Evolutionary conservation across 768 basidiomycete genomes (phyloP).

Genomic region (Strobilomyces dryophilus): DNA sequence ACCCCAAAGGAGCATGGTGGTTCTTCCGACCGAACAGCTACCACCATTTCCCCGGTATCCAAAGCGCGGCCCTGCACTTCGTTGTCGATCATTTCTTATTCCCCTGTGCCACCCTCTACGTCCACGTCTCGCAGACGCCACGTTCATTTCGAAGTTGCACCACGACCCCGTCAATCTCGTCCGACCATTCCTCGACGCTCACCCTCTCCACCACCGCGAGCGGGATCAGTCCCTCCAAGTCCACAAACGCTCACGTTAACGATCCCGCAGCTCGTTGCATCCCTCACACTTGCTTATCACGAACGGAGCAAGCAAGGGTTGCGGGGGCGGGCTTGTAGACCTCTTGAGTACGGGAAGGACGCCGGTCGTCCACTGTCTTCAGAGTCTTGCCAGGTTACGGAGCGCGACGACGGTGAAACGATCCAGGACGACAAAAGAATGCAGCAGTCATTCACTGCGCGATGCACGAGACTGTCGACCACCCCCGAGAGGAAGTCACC

Average conservation of each 20-base stretch:
- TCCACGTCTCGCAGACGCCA: slow-evolving; percentile 12
- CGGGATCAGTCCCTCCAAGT: slow-evolving; percentile 5
- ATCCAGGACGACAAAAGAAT: slow-evolving; percentile 4
- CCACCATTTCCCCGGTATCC: not conserved
- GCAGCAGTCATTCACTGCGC: not conserved
- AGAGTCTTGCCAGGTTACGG: slow-evolving; percentile 1
- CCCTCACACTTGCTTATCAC: slow-evolving; percentile 24
- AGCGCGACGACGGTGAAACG: not conserved
- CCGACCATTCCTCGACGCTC: slow-evolving; percentile 19
- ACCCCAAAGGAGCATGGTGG: not conserved
- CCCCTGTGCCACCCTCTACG: not conserved
- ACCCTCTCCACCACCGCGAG: slow-evolving; percentile 20
- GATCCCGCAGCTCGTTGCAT: slow-evolving; percentile 31
- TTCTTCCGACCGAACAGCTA: not conserved
- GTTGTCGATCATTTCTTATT: slow-evolving; percentile 4
- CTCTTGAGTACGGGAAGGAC: slow-evolving; percentile 5
- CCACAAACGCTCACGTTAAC: slow-evolving; percentile 20
- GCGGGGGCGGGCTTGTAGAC: slow-evolving; percentile 16
- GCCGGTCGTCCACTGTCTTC: slow-evolving; percentile 8
- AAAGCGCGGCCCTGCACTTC: not conserved
- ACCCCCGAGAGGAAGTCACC: slow-evolving; percentile 23
- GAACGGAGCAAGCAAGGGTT: slow-evolving; percentile 18
- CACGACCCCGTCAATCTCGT: slow-evolving; percentile 2
- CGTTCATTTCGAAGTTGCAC: slow-evolving; percentile 22
- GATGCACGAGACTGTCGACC: slow-evolving; percentile 10